Base-by-base conservation (phyloP, 306 rosid genomes). In the Biancaea sappan region DNA sequence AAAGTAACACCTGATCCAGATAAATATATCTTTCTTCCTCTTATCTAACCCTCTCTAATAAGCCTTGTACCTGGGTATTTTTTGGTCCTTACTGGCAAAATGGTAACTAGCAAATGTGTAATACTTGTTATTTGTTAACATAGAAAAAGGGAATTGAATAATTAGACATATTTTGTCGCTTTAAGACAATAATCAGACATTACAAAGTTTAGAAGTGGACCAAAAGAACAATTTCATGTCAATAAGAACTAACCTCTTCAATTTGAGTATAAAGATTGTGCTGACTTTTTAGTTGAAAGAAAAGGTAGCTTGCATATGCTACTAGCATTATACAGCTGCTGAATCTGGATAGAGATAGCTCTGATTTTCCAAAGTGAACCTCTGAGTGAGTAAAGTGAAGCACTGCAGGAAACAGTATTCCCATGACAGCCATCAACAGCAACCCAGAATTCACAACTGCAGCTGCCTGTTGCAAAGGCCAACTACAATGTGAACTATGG, bases 351-450 rank as follows among this genome's bases (percentile, higher is more conserved):
- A 93, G 90, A 51, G 93, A 70, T 41, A 93, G 60, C 48, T 86
- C 98, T 4, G 98, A 90, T 76, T 84, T 86, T 68, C 98, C 98
- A 44, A 77, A 78, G 77, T 93, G 96, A 69, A 86, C 83, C 72
- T 93, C 98, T 6, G 95, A 85, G 79, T 72, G 96, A 25, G 98
- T 93, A 79, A 82, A 93, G 83, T 93, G 92, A 83, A 93, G 98
- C 73, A 93, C 95, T 0, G 98, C 96, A 2, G 98, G 98, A 80
- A 93, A 90, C 31, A 88, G 61, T 76, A 89, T 79, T 62, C 96
- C 98, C 98, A 93, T 90, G 2, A 93, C 96, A 72, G 98, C 98
- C 98, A 93, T 93, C 87, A 93, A 79, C 41, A 90, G 84, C 82
- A 90, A 84, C 40, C 98, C 97, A 0, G 96, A 90, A 84, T 93